Percentiles rank a stretch among this genome's conserved stretches.
These are phyloP conservation scores for Gyromitra esculenta DNA, from an alignment of 2,329 filamentous ascomycete genomes.

Conservation along the genomic window DNA sequence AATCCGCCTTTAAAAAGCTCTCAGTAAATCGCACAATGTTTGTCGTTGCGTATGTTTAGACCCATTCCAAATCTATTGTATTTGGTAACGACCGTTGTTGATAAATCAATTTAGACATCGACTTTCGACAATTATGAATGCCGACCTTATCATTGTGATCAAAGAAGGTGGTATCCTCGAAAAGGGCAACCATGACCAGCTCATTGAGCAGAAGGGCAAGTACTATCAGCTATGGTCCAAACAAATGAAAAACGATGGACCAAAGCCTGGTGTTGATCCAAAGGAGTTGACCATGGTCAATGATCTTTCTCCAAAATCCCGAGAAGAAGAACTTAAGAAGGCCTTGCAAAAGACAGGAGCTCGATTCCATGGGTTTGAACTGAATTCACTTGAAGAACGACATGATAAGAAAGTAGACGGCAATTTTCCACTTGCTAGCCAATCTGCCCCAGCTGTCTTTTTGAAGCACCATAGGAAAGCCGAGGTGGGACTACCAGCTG, in stretches of 20 bases:
- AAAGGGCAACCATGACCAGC: constrained; percentile 69
- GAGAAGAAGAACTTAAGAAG: constrained; percentile 49
- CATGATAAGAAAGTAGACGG: constrained; percentile 37
- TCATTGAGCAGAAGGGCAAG: constrained; percentile 69
- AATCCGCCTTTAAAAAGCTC: constrained; percentile 63
- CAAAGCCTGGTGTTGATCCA: constrained; percentile 36
- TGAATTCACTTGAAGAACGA: constrained; percentile 22
- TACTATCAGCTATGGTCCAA: constrained; percentile 71
- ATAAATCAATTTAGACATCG: constrained; percentile 66
- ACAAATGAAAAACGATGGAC: constrained; percentile 50
- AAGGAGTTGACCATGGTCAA: constrained; percentile 50
- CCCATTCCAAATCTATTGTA: constrained; percentile 50
- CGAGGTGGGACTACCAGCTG: constrained; percentile 8
- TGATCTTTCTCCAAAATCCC: constrained; percentile 50
- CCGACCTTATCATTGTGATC: constrained; percentile 74
- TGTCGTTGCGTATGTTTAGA: constrained; percentile 64
- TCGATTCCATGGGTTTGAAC: constrained; percentile 32
- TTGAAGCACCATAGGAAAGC: constrained; percentile 34
- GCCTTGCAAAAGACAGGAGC: constrained; percentile 44
- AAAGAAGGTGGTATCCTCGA: constrained; percentile 72
- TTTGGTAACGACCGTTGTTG: constrained; percentile 47
- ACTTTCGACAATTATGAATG: constrained; percentile 76
- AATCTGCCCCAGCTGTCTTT: constrained; percentile 37
- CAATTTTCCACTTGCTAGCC: constrained; percentile 19
- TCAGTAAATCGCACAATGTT: constrained; percentile 66